Percentiles rank a stretch among this genome's conserved stretches.
Conservation (phyloP, 2,329 filamentous ascomycete species). For the Aspergillus eucalypticola region DNA sequence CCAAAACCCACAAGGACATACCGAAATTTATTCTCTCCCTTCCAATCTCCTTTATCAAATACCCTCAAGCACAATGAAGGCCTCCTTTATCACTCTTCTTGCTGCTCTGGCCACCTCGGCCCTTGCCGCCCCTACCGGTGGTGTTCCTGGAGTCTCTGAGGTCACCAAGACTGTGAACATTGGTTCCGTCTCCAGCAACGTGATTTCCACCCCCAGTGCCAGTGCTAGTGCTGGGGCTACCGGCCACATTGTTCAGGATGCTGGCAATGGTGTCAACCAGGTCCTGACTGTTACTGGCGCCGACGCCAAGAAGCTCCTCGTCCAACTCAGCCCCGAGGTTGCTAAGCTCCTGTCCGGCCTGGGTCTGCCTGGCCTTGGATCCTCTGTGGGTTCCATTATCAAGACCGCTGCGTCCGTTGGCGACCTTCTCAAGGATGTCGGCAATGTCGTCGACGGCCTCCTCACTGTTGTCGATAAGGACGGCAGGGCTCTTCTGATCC, state of each 20-base stretch:
- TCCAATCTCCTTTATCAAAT: slow-evolving; percentile 8
- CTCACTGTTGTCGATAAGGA: slow-evolving; percentile 35
- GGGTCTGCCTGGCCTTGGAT: slow-evolving; percentile 28
- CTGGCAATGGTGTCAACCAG: slow-evolving; percentile 31
- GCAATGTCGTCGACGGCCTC: slow-evolving; percentile 25
- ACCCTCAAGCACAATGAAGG: slow-evolving; percentile 29
- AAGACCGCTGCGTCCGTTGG: slow-evolving; percentile 29
- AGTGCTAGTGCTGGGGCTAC: slow-evolving; percentile 17
- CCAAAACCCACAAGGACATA: not conserved
- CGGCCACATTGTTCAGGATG: slow-evolving; percentile 31
- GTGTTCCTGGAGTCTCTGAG: slow-evolving; percentile 14
- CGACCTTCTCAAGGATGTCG: slow-evolving; percentile 29
- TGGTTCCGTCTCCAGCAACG: slow-evolving; percentile 14
- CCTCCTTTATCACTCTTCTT: slow-evolving; percentile 25
- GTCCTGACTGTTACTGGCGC: slow-evolving; percentile 31
- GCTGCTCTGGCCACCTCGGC: slow-evolving; percentile 27
- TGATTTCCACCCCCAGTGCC: slow-evolving; percentile 8
- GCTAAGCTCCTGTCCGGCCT: slow-evolving; percentile 30
- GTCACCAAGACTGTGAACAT: slow-evolving; percentile 18
- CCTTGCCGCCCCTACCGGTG: slow-evolving; percentile 24
- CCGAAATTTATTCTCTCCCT: slow-evolving; percentile 13
- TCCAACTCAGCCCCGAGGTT: slow-evolving; percentile 34
- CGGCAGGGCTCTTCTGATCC: slow-evolving; percentile 31
- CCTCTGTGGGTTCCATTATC: slow-evolving; percentile 29
- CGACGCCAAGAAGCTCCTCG: slow-evolving; percentile 29